Evolutionary conservation across 768 basidiomycete species (phyloP).

Genomic region (Serendipita vermifera): DNA sequence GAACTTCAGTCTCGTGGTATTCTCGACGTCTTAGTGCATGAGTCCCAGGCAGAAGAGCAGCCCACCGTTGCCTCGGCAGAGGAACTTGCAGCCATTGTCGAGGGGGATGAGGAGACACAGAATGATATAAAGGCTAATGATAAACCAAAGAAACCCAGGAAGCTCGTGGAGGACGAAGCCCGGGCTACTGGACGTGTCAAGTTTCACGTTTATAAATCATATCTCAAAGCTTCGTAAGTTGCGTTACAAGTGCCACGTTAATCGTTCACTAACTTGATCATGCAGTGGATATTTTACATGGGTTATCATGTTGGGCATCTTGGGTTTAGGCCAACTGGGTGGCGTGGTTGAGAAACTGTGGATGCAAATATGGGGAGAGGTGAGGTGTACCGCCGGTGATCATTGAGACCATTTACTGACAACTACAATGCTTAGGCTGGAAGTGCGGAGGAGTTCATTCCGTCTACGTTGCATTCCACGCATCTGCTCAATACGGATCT

Average conservation of each 20-base stretch:
- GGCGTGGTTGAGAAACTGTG: constrained; percentile 20
- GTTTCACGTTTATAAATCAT: constrained; percentile 19
- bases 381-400: no score
- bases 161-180: constrained; percentile 17
- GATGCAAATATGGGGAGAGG: constrained; percentile 26
- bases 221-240: constrained; percentile 18
- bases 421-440: neutral
- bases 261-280: neutral
- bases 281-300: constrained; percentile 17
- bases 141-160: neutral
- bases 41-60: constrained; percentile 14
- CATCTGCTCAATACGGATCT: neutral
- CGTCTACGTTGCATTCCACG: neutral
- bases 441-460: neutral
- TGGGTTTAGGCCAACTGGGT: constrained; percentile 8
- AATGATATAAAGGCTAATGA: neutral
- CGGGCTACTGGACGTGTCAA: constrained; percentile 15
- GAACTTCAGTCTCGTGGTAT: constrained; percentile 50
- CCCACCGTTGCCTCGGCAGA: constrained; percentile 6
- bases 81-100: neutral
- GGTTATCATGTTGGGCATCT: constrained; percentile 12
- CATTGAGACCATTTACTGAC: no score
- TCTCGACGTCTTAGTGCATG: constrained; percentile 41
- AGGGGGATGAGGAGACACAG: neutral
- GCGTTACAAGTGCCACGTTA: no score